phyloP scores from a whole-genome alignment of 2,329 filamentous ascomycete species.

The Fusarium agapanthi region DNA sequence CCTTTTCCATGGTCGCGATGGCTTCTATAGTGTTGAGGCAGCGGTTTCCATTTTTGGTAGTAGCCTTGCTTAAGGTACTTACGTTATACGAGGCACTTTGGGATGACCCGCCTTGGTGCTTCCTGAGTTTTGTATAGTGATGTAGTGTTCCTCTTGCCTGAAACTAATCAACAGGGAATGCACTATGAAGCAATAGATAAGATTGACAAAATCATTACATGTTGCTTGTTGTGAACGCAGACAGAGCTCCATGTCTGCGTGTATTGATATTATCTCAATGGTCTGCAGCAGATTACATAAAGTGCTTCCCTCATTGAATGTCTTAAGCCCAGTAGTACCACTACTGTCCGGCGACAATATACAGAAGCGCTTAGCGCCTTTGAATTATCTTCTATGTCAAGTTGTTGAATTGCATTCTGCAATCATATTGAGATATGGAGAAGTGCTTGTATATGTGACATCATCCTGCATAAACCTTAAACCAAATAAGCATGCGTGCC shows the following conservation, averaged over 20 bases:
- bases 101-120: neutral
- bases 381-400: neutral
- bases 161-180: neutral
- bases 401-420: neutral
- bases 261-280: neutral
- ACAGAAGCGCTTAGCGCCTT: rapidly evolving
- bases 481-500: neutral
- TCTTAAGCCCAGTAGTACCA: rapidly evolving
- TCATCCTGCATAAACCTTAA: conserved; percentile 17
- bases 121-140: neutral
- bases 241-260: neutral
- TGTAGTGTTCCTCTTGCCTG: rapidly evolving
- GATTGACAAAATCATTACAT: neutral
- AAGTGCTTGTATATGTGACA: neutral
- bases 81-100: neutral
- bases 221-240: rapidly evolving
- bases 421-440: no score
- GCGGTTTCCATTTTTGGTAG: neutral
- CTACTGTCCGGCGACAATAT: rapidly evolving
- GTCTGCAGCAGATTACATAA: neutral
- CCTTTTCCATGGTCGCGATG: neutral
- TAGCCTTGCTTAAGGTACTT: neutral
- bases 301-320: neutral
- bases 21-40: neutral
- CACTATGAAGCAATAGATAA: neutral